These are phyloP conservation scores for Tritrichomonas musculus DNA, from an alignment of 208 protist genomes.

Conservation along the genomic window DNA sequence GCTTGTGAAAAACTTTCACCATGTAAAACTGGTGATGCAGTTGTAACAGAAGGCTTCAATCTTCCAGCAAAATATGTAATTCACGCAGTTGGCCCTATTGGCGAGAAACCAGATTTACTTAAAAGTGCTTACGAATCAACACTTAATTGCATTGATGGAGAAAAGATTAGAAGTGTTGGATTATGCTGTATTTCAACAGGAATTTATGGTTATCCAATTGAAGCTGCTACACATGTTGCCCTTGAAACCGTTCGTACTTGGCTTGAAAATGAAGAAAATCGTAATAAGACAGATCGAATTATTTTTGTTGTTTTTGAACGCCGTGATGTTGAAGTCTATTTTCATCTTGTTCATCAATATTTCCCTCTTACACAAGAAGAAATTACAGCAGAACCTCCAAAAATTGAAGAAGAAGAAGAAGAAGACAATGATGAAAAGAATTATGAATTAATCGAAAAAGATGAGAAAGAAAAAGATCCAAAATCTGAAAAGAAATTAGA, in stretches of 20 bases:
- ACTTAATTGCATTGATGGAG: constrained; percentile 51
- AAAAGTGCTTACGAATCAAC: constrained; percentile 58
- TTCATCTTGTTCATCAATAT: background rate
- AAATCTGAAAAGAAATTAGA: too few relatives aligned
- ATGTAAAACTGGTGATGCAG: constrained; percentile 58
- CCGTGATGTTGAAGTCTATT: background rate
- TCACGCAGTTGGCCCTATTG: constrained; percentile 67
- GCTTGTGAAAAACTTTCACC: constrained; percentile 58
- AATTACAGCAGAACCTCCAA: background rate
- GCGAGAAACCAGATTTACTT: constrained; percentile 57
- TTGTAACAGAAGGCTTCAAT: constrained; percentile 62
- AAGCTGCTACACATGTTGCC: constrained; percentile 58
- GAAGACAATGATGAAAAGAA: too few relatives aligned
- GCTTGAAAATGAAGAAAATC: background rate
- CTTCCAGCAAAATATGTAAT: constrained; percentile 63
- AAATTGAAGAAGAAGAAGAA: too few relatives aligned
- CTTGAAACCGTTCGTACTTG: constrained; percentile 47
- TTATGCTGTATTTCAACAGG: constrained; percentile 70
- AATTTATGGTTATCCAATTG: constrained; percentile 69
- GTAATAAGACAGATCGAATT: background rate
- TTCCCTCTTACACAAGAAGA: background rate
- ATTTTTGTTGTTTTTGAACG: background rate
- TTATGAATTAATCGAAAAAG: too few relatives aligned
- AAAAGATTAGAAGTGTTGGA: constrained; percentile 58
- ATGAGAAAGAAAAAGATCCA: too few relatives aligned